Conservation (phyloP, 768 basidiomycete genomes). For the Xerocomellus intermedius region DNA sequence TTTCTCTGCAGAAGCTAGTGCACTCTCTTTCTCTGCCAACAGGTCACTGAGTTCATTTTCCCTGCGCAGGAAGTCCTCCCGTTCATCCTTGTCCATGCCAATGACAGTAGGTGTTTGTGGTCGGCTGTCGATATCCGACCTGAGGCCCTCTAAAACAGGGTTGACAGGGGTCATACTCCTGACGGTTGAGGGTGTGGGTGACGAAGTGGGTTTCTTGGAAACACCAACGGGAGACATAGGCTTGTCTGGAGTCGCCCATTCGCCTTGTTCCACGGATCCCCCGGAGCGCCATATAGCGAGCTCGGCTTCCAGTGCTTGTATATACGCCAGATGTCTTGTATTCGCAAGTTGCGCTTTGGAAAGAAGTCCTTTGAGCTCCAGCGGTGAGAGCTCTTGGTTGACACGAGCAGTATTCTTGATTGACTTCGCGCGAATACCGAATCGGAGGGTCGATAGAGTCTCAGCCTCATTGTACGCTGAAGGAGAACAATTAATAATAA, state of each 20-base stretch:
- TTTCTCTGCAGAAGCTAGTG: conserved; percentile 78
- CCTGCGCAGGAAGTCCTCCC: conserved; percentile 92
- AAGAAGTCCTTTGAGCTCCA: conserved; percentile 91
- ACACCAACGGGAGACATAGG: conserved; percentile 41
- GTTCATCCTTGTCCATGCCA: conserved; percentile 91
- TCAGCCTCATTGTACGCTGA: conserved; percentile 97
- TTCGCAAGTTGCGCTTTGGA: conserved; percentile 88
- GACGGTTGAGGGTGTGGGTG: conserved; percentile 64
- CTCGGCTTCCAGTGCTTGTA: conserved; percentile 88
- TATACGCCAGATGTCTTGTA: conserved; percentile 80
- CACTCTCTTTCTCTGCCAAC: conserved; percentile 88
- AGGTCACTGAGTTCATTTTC: conserved; percentile 97
- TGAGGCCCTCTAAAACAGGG: conserved; percentile 68
- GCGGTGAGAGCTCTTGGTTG: conserved; percentile 94
- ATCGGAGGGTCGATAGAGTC: conserved; percentile 94
- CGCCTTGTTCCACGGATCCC: conserved; percentile 74
- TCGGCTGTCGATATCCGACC: conserved; percentile 73
- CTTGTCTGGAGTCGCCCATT: conserved; percentile 78
- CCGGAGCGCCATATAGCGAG: conserved; percentile 87
- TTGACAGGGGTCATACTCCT: conserved; percentile 76
- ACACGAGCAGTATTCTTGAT: conserved; percentile 99
- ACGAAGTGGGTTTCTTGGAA: conserved; percentile 48
- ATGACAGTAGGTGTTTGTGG: conserved; percentile 91
- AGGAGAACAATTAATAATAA: conserved; percentile 99
- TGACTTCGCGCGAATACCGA: conserved; percentile 99